Conservation (phyloP, 108 stramenopile genomes). For the Skeletonema potamos region DNA sequence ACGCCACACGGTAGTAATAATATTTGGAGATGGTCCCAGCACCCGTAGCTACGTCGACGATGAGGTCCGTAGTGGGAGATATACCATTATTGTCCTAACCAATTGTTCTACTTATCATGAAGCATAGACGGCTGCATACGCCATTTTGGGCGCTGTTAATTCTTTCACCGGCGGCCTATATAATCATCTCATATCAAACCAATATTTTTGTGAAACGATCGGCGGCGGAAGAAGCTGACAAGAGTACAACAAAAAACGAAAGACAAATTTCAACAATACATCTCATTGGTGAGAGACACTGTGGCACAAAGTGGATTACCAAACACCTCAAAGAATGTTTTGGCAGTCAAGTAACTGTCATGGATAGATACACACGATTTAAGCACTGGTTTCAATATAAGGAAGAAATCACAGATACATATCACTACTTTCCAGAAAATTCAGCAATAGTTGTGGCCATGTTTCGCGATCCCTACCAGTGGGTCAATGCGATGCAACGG, state of each 20-base stretch:
- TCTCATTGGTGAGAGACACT: conserved; percentile 50
- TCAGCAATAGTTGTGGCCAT: conserved; percentile 48
- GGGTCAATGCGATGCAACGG: conserved; percentile 58
- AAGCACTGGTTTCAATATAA: conserved; percentile 53
- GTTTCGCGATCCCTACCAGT: conserved; percentile 57
- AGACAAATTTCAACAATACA: conserved; percentile 27
- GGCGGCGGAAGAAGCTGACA: neutral
- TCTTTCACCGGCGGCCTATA: neutral
- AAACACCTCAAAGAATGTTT: conserved; percentile 30
- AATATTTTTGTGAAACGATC: neutral
- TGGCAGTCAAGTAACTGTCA: conserved; percentile 18
- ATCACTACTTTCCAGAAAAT: conserved; percentile 6
- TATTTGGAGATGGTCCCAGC: too few species aligned
- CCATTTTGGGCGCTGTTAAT: neutral
- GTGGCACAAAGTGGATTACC: conserved; percentile 57
- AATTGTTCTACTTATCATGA: neutral
- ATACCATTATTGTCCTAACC: too few species aligned
- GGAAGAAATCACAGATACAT: conserved; percentile 4
- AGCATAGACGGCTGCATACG: neutral
- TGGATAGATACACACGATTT: conserved; percentile 26
- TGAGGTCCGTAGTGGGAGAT: too few species aligned
- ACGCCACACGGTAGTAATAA: too few species aligned
- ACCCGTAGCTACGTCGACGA: too few species aligned
- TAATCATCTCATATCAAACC: neutral
- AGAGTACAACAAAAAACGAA: neutral